phyloP scores from a whole-genome alignment of 2,329 filamentous ascomycete genomes.

The Fonsecaea multimorphosa region DNA sequence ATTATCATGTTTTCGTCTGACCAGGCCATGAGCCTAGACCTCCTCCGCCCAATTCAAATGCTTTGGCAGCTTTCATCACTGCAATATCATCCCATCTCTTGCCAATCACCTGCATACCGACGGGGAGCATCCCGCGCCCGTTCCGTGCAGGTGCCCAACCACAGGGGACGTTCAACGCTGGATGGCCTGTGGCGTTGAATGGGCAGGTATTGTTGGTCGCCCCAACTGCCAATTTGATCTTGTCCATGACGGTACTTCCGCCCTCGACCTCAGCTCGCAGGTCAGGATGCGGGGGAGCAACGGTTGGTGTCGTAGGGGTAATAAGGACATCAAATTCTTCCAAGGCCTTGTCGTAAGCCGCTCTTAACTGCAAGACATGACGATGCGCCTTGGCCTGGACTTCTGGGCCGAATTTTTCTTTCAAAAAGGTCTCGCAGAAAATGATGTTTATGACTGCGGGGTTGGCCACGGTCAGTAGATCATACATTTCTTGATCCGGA shows the following conservation, averaged over 20 bases:
- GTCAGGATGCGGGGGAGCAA: constrained; percentile 52
- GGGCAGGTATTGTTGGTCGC: constrained; percentile 54
- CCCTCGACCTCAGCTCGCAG: constrained; percentile 37
- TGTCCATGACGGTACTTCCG: constrained; percentile 47
- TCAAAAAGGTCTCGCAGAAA: constrained; percentile 47
- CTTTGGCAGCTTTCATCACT: constrained; percentile 42
- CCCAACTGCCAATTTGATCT: constrained; percentile 53
- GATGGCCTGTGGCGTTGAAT: constrained; percentile 61
- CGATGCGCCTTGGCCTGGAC: constrained; percentile 55
- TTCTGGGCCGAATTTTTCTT: constrained; percentile 41
- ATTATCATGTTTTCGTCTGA: not conserved
- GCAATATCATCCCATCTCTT: constrained; percentile 42
- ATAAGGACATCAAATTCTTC: constrained; percentile 56
- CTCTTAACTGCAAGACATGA: constrained; percentile 55
- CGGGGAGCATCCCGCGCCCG: constrained; percentile 52
- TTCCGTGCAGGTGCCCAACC: constrained; percentile 46
- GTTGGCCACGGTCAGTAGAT: constrained; percentile 52
- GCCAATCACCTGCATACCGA: constrained; percentile 63
- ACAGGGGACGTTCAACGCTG: constrained; percentile 56
- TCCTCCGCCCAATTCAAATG: constrained; percentile 41
- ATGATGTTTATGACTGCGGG: constrained; percentile 55
- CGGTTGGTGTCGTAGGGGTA: constrained; percentile 55
- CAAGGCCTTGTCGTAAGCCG: constrained; percentile 56
- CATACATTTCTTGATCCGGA: constrained; percentile 51
- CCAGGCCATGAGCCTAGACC: constrained; percentile 32